A percentile compares a stretch with the other conserved stretches of the same genome.
Evolutionary conservation across 768 basidiomycete genomes (phyloP).

Genomic region (Podaxis sp.): DNA sequence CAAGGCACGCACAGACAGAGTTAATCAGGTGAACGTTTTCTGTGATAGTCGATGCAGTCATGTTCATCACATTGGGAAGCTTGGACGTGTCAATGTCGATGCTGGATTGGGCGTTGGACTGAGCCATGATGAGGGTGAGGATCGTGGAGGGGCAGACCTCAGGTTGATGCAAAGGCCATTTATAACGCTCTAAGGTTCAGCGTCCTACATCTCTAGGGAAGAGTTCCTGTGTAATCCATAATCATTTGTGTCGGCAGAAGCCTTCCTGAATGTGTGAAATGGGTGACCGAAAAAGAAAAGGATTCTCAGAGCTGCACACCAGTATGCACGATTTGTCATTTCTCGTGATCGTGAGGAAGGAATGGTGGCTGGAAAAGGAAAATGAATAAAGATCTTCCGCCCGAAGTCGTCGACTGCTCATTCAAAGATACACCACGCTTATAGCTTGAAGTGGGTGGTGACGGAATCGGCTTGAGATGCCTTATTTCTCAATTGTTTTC

Average conservation of each 20-base stretch:
- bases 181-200: neutral
- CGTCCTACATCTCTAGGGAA: neutral
- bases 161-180: neutral
- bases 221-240: neutral
- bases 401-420: neutral
- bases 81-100: constrained; percentile 39
- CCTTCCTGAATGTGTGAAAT: neutral
- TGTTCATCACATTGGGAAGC: constrained; percentile 38
- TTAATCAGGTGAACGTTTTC: constrained; percentile 40
- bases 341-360: neutral
- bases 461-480: too few relatives aligned
- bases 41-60: constrained; percentile 42
- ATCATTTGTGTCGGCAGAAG: constrained; percentile 5
- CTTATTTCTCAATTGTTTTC: neutral
- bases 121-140: constrained; percentile 9
- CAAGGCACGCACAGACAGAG: constrained; percentile 34
- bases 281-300: neutral
- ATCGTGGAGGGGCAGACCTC: neutral
- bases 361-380: neutral
- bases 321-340: neutral
- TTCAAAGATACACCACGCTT: too few relatives aligned
- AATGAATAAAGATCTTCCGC: constrained; percentile 10
- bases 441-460: neutral
- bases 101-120: constrained; percentile 29
- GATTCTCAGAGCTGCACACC: constrained; percentile 1